Conservation (phyloP, 1,284 basidiomycete genomes). For the Rhodotorula mucilaginosa region DNA sequence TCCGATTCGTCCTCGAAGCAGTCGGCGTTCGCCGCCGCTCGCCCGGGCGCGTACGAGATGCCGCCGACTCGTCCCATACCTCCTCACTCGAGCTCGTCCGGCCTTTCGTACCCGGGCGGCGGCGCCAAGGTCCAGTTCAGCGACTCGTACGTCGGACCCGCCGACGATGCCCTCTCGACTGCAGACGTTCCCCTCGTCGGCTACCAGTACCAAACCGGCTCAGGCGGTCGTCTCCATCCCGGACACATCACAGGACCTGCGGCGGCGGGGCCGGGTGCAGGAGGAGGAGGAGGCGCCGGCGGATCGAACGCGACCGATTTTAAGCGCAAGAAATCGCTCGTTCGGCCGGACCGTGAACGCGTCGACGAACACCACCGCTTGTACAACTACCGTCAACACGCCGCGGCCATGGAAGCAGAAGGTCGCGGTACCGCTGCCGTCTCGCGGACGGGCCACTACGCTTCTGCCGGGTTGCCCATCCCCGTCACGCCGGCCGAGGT, state of each 20-base stretch:
- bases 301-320: conserved; percentile 22
- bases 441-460: conserved; percentile 74
- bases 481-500: conserved; percentile 26
- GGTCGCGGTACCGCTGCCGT: conserved; percentile 60
- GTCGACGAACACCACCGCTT: conserved; percentile 92
- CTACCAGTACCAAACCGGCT: conserved; percentile 3
- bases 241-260: neutral
- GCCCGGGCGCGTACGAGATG: neutral
- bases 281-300: neutral
- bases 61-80: neutral
- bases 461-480: conserved; percentile 31
- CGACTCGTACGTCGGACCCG: neutral
- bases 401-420: conserved; percentile 73
- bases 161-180: conserved; percentile 10
- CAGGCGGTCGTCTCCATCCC: neutral
- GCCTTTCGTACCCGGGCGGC: neutral
- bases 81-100: neutral
- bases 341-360: conserved; percentile 91
- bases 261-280: neutral
- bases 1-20: neutral
- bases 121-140: conserved; percentile 27
- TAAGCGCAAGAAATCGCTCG: conserved; percentile 77
- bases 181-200: conserved; percentile 29
- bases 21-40: neutral
- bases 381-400: conserved; percentile 91